A percentile compares a stretch with the other conserved stretches of the same genome.
phyloP scores from a whole-genome alignment of 345 rosid species.

The Populus tremula region DNA sequence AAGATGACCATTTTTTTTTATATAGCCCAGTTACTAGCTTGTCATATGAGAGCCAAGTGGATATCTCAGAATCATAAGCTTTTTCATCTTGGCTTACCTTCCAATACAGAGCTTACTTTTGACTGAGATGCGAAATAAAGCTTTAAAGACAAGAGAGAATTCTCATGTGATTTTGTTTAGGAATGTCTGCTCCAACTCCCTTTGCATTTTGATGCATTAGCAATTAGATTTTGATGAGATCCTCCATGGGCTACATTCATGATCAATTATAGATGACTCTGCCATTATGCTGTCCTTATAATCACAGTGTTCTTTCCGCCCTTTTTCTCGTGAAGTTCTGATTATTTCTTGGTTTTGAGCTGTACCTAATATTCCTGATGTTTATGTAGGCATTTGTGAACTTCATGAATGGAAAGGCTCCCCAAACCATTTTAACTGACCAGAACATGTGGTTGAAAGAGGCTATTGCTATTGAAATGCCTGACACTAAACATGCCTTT shows the following conservation, averaged over 20 bases:
- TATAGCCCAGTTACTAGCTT: not conserved
- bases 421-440: slow-evolving; percentile 42
- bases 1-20: not conserved
- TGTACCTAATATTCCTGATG: not conserved
- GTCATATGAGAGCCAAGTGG: not conserved
- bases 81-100: not conserved
- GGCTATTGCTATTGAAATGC: slow-evolving; percentile 40
- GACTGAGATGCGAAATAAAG: not conserved
- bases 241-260: not conserved
- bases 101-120: not conserved
- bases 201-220: not conserved
- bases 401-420: slow-evolving; percentile 47
- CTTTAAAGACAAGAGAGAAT: not conserved
- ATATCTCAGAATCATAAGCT: not conserved
- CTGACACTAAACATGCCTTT: slow-evolving; percentile 39
- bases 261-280: not conserved
- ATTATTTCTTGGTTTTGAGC: not conserved
- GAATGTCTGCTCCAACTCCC: not conserved
- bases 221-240: not conserved
- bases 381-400: slow-evolving; percentile 30
- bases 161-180: not conserved
- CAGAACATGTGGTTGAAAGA: slow-evolving; percentile 40
- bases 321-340: not conserved
- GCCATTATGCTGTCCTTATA: not conserved
- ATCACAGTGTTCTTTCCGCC: not conserved